Evolutionary conservation across 805 yeast genomes (phyloP).

Genomic region (Ogataea methylovora): DNA sequence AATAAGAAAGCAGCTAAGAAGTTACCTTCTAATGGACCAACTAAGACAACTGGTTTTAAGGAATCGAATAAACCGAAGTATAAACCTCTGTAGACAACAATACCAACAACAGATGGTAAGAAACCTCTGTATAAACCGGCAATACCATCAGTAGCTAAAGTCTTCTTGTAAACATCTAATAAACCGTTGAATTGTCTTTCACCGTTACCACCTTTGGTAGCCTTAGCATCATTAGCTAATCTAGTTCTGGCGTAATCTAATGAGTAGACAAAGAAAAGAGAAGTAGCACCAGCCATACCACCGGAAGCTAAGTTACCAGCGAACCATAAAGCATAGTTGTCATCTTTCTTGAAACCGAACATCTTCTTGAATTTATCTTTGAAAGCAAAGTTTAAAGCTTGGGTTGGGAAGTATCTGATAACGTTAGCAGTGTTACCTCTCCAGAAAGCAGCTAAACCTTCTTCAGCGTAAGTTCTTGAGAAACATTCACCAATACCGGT

Average conservation of each 20-base stretch:
- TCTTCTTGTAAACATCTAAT: constrained; percentile 93
- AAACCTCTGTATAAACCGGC: constrained; percentile 99
- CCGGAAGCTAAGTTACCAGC: constrained; percentile 98
- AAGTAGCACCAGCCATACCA: constrained; percentile 98
- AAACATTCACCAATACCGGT: constrained; percentile 90
- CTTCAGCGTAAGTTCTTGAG: constrained; percentile 89
- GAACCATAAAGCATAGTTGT: constrained; percentile 88
- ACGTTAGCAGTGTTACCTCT: constrained; percentile 99
- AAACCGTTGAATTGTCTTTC: constrained; percentile 97
- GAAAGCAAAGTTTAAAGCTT: constrained; percentile 97
- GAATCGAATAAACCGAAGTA: constrained; percentile 98
- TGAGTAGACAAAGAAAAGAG: constrained; percentile 89
- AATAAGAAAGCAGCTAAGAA: constrained; percentile 93
- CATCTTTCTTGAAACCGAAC: constrained; percentile 96
- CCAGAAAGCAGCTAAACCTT: constrained; percentile 94
- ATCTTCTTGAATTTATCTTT: constrained; percentile 93
- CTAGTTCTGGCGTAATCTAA: constrained; percentile 98
- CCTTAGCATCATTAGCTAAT: constrained; percentile 97
- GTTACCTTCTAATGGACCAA: constrained; percentile 90
- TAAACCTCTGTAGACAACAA: constrained; percentile 97
- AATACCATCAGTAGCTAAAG: constrained; percentile 91
- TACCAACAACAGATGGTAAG: constrained; percentile 97
- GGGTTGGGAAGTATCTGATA: constrained; percentile 98
- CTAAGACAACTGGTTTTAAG: constrained; percentile 87
- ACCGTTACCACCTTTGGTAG: constrained; percentile 79